Evolutionary conservation across 495 filamentous ascomycete genomes (phyloP), one percentile per base, ranked within the genome.

Genomic region (Talaromyces proteolyticus): DNA sequence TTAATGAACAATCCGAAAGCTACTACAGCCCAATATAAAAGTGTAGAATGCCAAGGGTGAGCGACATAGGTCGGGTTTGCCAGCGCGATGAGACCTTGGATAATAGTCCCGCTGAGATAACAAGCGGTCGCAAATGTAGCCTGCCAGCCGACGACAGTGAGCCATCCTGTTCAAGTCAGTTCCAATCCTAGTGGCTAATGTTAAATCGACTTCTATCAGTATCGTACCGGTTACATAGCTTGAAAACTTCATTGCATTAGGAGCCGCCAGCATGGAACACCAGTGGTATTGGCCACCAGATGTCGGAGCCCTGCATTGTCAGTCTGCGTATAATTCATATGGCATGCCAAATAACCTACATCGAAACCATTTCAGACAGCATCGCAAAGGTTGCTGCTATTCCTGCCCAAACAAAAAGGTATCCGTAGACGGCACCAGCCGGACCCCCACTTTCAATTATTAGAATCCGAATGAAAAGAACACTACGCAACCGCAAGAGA

Each of bases 251-350:
- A 67, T 62, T 25, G 45, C 47, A 11, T 50, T 54, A 12, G 43
- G 53, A 2, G 75, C 68, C 1, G 76, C 72, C n/a, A 79, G 57
- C 64, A 76, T 74, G 1, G 71, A 69, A 8, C 67, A 67, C 76
- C 75, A 79, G 49, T 78, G 74, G 42, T 79, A 79, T 51, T 79
- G 76, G 2, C 76, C 75, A 8, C 70, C 72, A 4, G 66, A 67
- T 2, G 70, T 78, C 1, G 75, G 75, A 24, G 74, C 74, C 72
- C 68, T 71, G 21, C 25, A 12, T 7, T 14, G 37, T 34, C 29
- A 18, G 37, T 40, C 18, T 16, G 22, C 22, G 24, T 11, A 16
- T 25, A 22, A 8, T 16, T 34, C 29, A 14, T 34, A 10, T 11
- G 8, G 23, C 49, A 38, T 50, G 18, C 17, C 16, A 34, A 6